These are phyloP conservation scores for Termitomyces sp. DNA, from an alignment of 768 basidiomycete species.

Conservation along the genomic window DNA sequence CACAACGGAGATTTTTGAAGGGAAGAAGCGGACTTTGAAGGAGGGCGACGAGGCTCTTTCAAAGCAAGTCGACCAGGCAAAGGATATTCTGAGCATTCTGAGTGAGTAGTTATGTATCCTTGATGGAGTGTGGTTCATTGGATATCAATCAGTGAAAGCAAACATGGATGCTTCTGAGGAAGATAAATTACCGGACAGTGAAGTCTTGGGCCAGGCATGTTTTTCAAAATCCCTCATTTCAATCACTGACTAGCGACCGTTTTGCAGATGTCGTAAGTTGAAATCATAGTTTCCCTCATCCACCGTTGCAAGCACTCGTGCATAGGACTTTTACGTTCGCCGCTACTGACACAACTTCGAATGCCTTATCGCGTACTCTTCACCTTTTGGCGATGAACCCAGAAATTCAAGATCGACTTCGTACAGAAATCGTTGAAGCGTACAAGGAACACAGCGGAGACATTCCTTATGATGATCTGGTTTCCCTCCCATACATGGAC, in stretches of 20 bases:
- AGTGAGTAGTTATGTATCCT: slow-evolving; percentile 6
- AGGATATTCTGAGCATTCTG: slow-evolving; percentile 19
- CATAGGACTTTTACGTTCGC: slow-evolving; percentile 27
- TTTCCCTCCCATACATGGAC: slow-evolving; percentile 22
- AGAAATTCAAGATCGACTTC: slow-evolving; percentile 25
- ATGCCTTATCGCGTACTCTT: slow-evolving; percentile 26
- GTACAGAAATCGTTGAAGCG: slow-evolving; percentile 34
- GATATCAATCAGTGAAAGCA: slow-evolving; percentile 9
- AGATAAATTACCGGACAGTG: slow-evolving; percentile 21
- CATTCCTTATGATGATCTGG: slow-evolving; percentile 20
- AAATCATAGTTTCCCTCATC: no score
- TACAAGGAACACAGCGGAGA: slow-evolving; percentile 11
- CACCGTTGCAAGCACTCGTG: background rate
- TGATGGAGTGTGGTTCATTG: background rate
- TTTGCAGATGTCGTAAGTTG: slow-evolving; percentile 16
- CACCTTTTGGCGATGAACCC: slow-evolving; percentile 21
- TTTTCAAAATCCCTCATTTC: background rate
- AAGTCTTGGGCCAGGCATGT: slow-evolving; percentile 26
- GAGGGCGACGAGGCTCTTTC: slow-evolving; percentile 15
- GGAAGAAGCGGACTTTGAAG: slow-evolving; percentile 15
- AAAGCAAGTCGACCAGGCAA: slow-evolving; percentile 8
- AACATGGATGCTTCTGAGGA: slow-evolving; percentile 12
- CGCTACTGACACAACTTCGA: slow-evolving; percentile 32
- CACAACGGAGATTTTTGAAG: slow-evolving; percentile 12
- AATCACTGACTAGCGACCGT: background rate